These are phyloP conservation scores for Phaeosphaeriaceae sp. DNA, from an alignment of 2,329 filamentous ascomycete species.

Conservation along the genomic window DNA sequence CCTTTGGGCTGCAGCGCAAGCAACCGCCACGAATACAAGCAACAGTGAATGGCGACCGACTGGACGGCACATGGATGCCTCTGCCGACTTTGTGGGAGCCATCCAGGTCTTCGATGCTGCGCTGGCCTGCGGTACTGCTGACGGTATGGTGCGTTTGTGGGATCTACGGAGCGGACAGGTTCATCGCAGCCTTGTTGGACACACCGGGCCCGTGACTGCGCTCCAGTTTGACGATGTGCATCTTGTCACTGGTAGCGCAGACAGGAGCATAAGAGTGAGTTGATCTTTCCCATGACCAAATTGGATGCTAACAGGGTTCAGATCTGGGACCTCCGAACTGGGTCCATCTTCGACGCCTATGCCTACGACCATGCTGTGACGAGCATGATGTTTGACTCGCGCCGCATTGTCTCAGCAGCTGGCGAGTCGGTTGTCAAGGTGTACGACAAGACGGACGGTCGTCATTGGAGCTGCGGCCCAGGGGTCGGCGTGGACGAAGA, in stretches of 20 bases:
- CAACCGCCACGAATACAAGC: constrained; percentile 66
- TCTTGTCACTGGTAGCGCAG: constrained; percentile 88
- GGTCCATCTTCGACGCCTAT: constrained; percentile 93
- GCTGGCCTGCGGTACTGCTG: constrained; percentile 92
- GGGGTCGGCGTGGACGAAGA: constrained; percentile 73
- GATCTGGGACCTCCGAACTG: constrained; percentile 99
- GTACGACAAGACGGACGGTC: constrained; percentile 94
- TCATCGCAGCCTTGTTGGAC: constrained; percentile 92
- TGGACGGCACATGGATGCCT: constrained; percentile 67
- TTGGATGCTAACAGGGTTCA: constrained; percentile 51
- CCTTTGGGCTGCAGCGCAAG: constrained; percentile 95
- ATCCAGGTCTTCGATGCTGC: constrained; percentile 96
- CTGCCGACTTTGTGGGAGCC: constrained; percentile 91
- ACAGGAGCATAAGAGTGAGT: constrained; percentile 92
- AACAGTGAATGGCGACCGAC: constrained; percentile 75
- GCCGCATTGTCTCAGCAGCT: constrained; percentile 87
- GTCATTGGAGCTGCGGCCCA: constrained; percentile 95
- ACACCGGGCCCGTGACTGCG: constrained; percentile 92
- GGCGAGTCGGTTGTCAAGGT: constrained; percentile 96
- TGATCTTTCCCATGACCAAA: background rate
- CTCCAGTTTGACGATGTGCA: constrained; percentile 97
- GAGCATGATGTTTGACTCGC: constrained; percentile 95
- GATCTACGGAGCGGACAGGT: constrained; percentile 96
- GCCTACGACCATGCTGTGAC: constrained; percentile 92
- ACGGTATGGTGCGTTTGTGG: constrained; percentile 97